Conservation (phyloP, 208 protist species). For the Crithidia fasciculata region DNA sequence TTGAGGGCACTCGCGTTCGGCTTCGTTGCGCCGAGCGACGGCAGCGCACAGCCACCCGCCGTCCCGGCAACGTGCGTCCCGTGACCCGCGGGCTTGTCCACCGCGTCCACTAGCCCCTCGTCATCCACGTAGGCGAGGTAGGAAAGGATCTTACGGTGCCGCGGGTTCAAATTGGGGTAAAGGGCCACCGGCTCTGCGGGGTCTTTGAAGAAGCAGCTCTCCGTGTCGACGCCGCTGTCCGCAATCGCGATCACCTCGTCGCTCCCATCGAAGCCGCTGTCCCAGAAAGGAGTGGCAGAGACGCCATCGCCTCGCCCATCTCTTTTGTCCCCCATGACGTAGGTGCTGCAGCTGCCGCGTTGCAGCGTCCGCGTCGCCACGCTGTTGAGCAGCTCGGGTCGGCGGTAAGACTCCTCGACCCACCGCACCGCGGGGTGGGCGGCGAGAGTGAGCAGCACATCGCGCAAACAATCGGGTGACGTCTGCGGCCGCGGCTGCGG, state of each 20-base stretch:
- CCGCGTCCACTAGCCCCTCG: background rate
- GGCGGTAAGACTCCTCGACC: slow-evolving; percentile 52
- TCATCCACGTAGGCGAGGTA: slow-evolving; percentile 42
- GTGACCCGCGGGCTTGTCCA: slow-evolving; percentile 62
- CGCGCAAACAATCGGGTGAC: slow-evolving; percentile 1
- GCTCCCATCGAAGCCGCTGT: slow-evolving; percentile 63
- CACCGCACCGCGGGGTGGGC: slow-evolving; percentile 72
- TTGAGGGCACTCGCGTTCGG: slow-evolving; percentile 39
- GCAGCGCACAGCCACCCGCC: slow-evolving; percentile 47
- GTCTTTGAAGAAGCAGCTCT: slow-evolving; percentile 91
- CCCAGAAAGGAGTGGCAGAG: slow-evolving; percentile 55
- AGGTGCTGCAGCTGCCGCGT: slow-evolving; percentile 28
- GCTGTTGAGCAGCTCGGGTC: slow-evolving; percentile 45
- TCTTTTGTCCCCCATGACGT: background rate
- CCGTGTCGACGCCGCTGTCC: slow-evolving; percentile 86
- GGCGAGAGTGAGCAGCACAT: slow-evolving; percentile 33
- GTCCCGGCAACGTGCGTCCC: slow-evolving; percentile 89
- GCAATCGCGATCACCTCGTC: slow-evolving; percentile 87
- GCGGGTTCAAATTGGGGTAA: slow-evolving; percentile 69
- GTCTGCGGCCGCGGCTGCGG: background rate
- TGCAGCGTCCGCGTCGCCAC: slow-evolving; percentile 48
- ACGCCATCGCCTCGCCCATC: too few relatives aligned
- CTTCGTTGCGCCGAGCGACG: background rate
- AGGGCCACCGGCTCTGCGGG: slow-evolving; percentile 45
- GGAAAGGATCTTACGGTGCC: slow-evolving; percentile 88